Evolutionary conservation across 1,139 yeast genomes (phyloP).

Genomic region (Yarrowia galli): DNA sequence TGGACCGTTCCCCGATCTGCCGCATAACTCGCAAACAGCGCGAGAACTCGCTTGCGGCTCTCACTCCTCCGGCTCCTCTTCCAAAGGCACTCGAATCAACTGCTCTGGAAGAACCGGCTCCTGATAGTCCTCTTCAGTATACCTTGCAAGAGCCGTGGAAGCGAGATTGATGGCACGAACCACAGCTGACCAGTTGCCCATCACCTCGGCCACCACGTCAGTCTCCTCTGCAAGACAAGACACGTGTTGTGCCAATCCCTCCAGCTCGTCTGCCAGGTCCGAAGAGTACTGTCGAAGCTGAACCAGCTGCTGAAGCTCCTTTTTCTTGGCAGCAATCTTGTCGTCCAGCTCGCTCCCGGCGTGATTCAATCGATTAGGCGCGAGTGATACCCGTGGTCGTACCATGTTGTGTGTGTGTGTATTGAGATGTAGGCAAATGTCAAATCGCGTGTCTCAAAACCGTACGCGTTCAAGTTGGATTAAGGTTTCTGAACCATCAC

Average conservation of each 20-base stretch:
- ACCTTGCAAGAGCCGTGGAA: slow-evolving; percentile 22
- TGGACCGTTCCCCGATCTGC: no score
- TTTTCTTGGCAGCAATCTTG: slow-evolving; percentile 24
- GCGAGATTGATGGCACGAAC: slow-evolving; percentile 30
- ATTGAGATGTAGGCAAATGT: no score
- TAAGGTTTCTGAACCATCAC: no score
- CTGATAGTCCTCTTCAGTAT: slow-evolving; percentile 30
- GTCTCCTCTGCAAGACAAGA: slow-evolving; percentile 26
- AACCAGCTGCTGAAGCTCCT: slow-evolving; percentile 24
- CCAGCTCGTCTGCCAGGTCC: slow-evolving; percentile 28
- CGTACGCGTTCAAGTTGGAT: neutral
- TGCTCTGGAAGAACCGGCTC: slow-evolving; percentile 30
- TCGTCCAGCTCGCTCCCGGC: slow-evolving; percentile 16
- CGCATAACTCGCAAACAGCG: no score
- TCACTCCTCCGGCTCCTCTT: neutral
- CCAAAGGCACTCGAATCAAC: slow-evolving; percentile 28
- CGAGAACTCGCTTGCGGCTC: no score
- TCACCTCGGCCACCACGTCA: slow-evolving; percentile 32
- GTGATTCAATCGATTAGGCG: slow-evolving; percentile 20
- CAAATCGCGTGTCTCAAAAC: neutral
- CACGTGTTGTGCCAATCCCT: slow-evolving; percentile 23
- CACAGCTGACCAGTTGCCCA: slow-evolving; percentile 35
- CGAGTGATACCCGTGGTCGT: slow-evolving; percentile 32
- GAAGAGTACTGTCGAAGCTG: slow-evolving; percentile 19
- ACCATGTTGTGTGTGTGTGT: slow-evolving; percentile 18